These are phyloP conservation scores for Halophytophthora polymorphica DNA, from an alignment of 352 stramenopile genomes.

Conservation along the genomic window DNA sequence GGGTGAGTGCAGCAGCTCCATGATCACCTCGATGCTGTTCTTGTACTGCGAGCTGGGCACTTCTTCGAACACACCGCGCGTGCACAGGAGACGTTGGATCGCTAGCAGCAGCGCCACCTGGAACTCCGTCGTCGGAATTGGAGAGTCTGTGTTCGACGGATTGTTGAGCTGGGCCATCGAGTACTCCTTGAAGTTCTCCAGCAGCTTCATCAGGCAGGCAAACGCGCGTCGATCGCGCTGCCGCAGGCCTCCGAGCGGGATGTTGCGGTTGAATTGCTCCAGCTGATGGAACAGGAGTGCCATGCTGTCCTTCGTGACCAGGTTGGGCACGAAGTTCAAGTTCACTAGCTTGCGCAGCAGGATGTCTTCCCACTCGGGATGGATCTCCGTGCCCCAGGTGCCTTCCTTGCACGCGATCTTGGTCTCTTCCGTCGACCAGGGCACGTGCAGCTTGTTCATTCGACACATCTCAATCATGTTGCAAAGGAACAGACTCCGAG, in stretches of 20 bases:
- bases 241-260: constrained; percentile 65
- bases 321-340: constrained; percentile 75
- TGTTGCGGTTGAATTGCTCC: constrained; percentile 87
- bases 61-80: constrained; percentile 81
- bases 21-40: constrained; percentile 81
- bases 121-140: constrained; percentile 77
- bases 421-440: constrained; percentile 86
- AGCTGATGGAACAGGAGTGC: constrained; percentile 72
- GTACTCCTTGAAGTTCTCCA: constrained; percentile 86
- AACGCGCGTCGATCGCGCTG: constrained; percentile 77
- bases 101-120: constrained; percentile 77
- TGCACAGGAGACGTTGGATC: constrained; percentile 80
- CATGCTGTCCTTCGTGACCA: constrained; percentile 76
- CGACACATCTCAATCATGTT: constrained; percentile 89
- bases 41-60: constrained; percentile 86
- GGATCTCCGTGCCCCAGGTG: constrained; percentile 76
- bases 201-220: constrained; percentile 76
- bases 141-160: constrained; percentile 75
- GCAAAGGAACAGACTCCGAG: constrained; percentile 73
- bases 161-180: constrained; percentile 78
- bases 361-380: constrained; percentile 83
- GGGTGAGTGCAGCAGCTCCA: constrained; percentile 83
- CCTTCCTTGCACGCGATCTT: constrained; percentile 85
- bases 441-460: constrained; percentile 86
- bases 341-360: constrained; percentile 78